These are phyloP conservation scores for Tripterygium wilfordii DNA, from an alignment of 177 flowering plant species.

Conservation along the genomic window DNA sequence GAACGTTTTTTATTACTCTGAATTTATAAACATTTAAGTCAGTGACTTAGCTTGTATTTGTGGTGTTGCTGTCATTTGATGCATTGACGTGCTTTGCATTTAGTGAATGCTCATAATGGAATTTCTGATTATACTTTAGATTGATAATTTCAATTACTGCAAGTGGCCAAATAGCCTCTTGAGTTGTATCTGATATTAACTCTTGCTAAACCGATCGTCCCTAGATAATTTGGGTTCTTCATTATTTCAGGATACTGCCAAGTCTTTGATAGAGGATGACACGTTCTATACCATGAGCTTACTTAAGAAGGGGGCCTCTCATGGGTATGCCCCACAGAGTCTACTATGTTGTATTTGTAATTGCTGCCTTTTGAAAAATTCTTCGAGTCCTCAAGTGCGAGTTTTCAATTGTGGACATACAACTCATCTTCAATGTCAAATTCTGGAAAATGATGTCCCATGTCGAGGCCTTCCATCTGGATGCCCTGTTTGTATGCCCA, in stretches of 20 bases:
- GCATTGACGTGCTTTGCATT: no score
- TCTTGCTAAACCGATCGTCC: neutral
- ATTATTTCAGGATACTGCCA: conserved; percentile 73
- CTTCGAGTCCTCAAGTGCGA: conserved; percentile 45
- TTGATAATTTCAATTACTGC: no score
- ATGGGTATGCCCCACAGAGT: conserved; percentile 79
- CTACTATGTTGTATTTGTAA: conserved; percentile 72
- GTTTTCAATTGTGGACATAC: conserved; percentile 91
- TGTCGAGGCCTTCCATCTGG: conserved; percentile 33
- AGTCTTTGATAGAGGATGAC: conserved; percentile 90
- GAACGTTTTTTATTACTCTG: no score
- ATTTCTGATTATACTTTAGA: no score
- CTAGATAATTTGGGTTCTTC: neutral
- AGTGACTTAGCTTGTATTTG: no score
- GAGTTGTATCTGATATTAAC: no score
- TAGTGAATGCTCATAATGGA: no score
- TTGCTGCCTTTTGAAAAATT: conserved; percentile 45
- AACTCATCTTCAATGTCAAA: conserved; percentile 77
- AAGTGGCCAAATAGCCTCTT: no score
- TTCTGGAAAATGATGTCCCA: conserved; percentile 42
- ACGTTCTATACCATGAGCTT: conserved; percentile 83
- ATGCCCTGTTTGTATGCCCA: conserved; percentile 90
- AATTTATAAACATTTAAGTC: no score
- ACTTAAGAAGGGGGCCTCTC: conserved; percentile 91
- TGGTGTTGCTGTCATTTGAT: no score